Evolutionary conservation across 139 green algal species (phyloP), one percentile per base, ranked within the genome.

Genomic region (Chlorella ohadii): DNA sequence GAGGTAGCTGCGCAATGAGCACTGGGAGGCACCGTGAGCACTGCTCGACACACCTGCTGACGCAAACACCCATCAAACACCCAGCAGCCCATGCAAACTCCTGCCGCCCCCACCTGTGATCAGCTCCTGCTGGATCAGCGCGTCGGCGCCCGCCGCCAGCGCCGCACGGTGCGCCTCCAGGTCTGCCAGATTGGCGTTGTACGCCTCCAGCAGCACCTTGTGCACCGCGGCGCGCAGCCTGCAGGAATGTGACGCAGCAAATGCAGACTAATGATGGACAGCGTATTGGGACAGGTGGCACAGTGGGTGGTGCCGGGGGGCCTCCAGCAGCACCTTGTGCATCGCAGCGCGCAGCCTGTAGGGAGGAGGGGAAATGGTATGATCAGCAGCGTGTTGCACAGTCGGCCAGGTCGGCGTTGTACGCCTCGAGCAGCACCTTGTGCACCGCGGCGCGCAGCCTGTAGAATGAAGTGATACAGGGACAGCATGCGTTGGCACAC

Each of bases 51-150:
- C 3, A 25, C 9, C 2, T 5, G 61, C 25, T 34, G 61, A 68
- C 2, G 61, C 11, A 3, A 68, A 15, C 61, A 36, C 25, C 4
- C 27, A 36, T 15, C 61, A 11, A 4, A 17, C 61, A 15, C 61
- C 25, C 19, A 34, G 27, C 25, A 16, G 13, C 61, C 64, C 64
- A 39, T n/a, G n/a, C 64, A 38, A 39, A 20, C 3, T 19, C 13
- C 64, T 23, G 64, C n/a, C 31, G 27, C 9, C 65, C 33, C 44
- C 36, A 23, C 85, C 87, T 20, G 81, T 86, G 31, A 95, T 31
- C 5, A 61, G 83, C 51, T 94, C 89, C 31, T 82, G 79, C 38
- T 81, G 70, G 70, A 94, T 77, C 25, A 95, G 78, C 31, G 47
- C 38, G 17, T 90, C 67, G 15, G 83, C 65, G 3, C 70, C 75